Evolutionary conservation across 2,329 filamentous ascomycete genomes (phyloP).

Genomic region (Plenodomus tracheiphilus): DNA sequence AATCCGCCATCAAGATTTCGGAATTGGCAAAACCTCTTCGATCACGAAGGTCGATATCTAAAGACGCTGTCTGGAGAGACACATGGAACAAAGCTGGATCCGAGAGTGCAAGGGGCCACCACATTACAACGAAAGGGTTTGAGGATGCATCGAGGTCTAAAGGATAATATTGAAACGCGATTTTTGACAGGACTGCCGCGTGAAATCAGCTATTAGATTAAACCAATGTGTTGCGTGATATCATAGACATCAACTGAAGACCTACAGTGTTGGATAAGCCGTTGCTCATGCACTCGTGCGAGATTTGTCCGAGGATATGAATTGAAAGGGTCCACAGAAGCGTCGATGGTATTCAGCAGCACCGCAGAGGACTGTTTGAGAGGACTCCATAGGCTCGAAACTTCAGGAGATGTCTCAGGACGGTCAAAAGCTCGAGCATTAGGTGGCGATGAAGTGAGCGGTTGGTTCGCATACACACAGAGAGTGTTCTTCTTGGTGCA

Average conservation of each 20-base stretch:
- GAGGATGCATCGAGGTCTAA: slow-evolving; percentile 57
- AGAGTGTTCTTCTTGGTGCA: slow-evolving; percentile 54
- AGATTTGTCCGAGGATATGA: slow-evolving; percentile 60
- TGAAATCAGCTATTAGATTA: not conserved
- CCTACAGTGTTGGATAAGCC: slow-evolving; percentile 61
- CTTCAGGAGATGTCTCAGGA: not conserved
- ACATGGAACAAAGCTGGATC: slow-evolving; percentile 63
- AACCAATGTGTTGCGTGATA: not conserved
- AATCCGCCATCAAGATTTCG: slow-evolving; percentile 61
- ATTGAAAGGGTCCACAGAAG: slow-evolving; percentile 57
- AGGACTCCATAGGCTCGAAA: not conserved
- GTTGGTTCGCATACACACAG: slow-evolving; percentile 61
- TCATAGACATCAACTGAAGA: slow-evolving; percentile 7
- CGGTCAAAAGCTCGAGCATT: slow-evolving; percentile 22
- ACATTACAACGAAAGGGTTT: slow-evolving; percentile 62
- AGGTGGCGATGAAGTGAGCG: slow-evolving; percentile 35
- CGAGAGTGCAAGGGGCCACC: slow-evolving; percentile 62
- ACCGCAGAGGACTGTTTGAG: not conserved
- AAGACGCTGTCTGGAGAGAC: slow-evolving; percentile 61
- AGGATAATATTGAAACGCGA: slow-evolving; percentile 64
- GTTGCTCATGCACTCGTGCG: slow-evolving; percentile 55
- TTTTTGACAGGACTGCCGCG: slow-evolving; percentile 56
- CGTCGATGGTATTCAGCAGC: slow-evolving; percentile 5
- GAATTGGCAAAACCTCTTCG: slow-evolving; percentile 59
- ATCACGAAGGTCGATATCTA: slow-evolving; percentile 58